Evolutionary conservation across 768 basidiomycete species (phyloP), one percentile per base, ranked within the genome.

Genomic region (Sporobolomyces phaffii): DNA sequence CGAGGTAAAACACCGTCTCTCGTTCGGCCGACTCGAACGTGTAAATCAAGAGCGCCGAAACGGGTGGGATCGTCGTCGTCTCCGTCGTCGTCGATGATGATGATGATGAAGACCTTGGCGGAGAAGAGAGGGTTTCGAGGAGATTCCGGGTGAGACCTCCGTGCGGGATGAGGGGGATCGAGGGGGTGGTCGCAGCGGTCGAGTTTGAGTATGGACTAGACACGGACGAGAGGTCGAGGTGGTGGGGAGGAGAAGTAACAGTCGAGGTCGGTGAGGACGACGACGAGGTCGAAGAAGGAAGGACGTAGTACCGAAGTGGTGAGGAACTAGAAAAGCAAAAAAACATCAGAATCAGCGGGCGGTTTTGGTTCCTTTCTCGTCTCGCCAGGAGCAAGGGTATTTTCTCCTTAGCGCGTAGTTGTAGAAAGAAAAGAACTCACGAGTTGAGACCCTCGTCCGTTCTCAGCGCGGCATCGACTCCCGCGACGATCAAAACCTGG

Each of bases 81-180:
- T 33, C 13, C 26, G 58, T n/a, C 29, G 59, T 14, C 2, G 17
- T 4, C 13, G 50, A 20, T 17, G n/a, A n/a, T n/a, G n/a, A n/a
- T n/a, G n/a, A n/a, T n/a, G n/a, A n/a, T n/a, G n/a, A n/a, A n/a
- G n/a, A n/a, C n/a, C n/a, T n/a, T n/a, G n/a, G n/a, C n/a, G n/a
- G n/a, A n/a, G 49, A 29, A 2, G 58, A 40, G 44, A 67, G 28
- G 24, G 53, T 22, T 22, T 43, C 45, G 62, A 72, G 59, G 49
- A 72, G 50, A 3, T 34, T 33, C 43, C 65, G 65, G 7, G 70
- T 68, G 24, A 64, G 52, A 17, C 70, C 65, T 54, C 48, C 58
- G 60, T 67, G 65, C 1, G 70, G 70, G 49, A 72, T 41, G 49
- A 53, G 62, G 4, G 70, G 70, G 45, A 72, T 22, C 9, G 22